phyloP scores from a whole-genome alignment of 1,284 basidiomycete genomes.

The Ustilago xerochloae region DNA sequence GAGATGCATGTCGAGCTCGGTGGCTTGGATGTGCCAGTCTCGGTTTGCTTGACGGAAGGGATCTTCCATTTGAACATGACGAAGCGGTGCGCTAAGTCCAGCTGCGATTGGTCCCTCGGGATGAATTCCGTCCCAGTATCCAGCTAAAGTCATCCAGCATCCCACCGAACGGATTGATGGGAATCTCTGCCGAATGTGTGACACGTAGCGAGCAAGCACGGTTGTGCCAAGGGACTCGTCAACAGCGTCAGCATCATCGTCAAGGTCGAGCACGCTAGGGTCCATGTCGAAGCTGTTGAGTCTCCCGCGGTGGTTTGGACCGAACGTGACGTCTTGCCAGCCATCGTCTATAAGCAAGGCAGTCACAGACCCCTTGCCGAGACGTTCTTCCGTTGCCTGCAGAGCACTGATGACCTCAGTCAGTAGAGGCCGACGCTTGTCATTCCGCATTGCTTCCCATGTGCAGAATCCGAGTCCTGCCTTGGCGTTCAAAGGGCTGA shows the following conservation, averaged over 20 bases:
- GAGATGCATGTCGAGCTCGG: slow-evolving; percentile 32
- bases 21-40: slow-evolving; percentile 38
- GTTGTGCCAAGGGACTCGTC: neutral
- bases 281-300: slow-evolving; percentile 41
- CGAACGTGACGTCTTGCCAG: slow-evolving; percentile 34
- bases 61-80: slow-evolving; percentile 17
- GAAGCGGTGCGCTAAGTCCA: slow-evolving; percentile 21
- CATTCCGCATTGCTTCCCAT: slow-evolving; percentile 45
- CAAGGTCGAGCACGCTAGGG: slow-evolving; percentile 21
- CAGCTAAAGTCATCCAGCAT: slow-evolving; percentile 46
- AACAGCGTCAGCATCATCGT: neutral
- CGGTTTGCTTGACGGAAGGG: slow-evolving; percentile 66
- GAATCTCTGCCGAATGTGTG: slow-evolving; percentile 24
- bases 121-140: slow-evolving; percentile 47
- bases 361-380: slow-evolving; percentile 26
- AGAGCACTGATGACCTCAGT: slow-evolving; percentile 37
- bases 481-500: neutral
- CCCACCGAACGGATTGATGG: slow-evolving; percentile 34
- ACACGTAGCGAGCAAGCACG: slow-evolving; percentile 23
- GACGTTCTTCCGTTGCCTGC: slow-evolving; percentile 19
- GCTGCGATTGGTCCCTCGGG: slow-evolving; percentile 31
- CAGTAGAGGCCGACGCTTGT: slow-evolving; percentile 26
- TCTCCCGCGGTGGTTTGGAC: slow-evolving; percentile 19
- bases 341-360: slow-evolving; percentile 48
- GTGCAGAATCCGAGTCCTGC: slow-evolving; percentile 45